Base-by-base conservation (phyloP, 148 eudicot genomes). In the Tetragonia tetragonoides region DNA sequence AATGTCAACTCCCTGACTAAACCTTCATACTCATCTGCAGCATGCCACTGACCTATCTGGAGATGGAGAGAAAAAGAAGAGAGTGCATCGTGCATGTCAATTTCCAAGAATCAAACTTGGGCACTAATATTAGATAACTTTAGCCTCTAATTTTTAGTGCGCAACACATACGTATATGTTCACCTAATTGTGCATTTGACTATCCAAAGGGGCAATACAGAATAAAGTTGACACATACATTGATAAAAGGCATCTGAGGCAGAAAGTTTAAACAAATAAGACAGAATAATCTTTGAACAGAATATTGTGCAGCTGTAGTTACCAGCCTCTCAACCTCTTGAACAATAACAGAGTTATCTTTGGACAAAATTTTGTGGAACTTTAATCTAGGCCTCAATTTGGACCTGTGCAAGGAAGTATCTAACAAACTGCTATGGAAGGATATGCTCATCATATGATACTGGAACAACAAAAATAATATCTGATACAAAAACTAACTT, bases 11-110 rank as follows among this genome's bases (percentile, higher is more conserved):
- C 98, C 85, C 98, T 90, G 70, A 95, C 94, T 85, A 92, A 90
- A 69, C 98, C 98, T 57, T 91, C 92, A 77, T 89, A 92, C 69
- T 95, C 97, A 65, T 91, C 94, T 69, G 93, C 90, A 20, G 88
- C 81, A 88, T 92, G 92, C 97, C 97, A 92, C 76, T 81, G 87
- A 53, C 98, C 98, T 75, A 92, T 81, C 98, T 94, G 82, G 46
- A 78, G 66, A 70, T 10, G 54, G 28, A 75, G 64, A 75, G 51
- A 44, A 23, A 18, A 59, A 18, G 18, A 17, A 20, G 18, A 17
- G 23, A 17, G 18, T 17, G 12, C 10, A 57, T 14, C 63, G 15
- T 42, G 21, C 34, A 60, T n/a, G 63, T 77, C 69, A 82, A 41
- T 28, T 24, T 66, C 18, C 46, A 61, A 73, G 9, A 57, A 39